Evolutionary conservation across 768 basidiomycete genomes (phyloP).

Genomic region (Inosperma sp.): DNA sequence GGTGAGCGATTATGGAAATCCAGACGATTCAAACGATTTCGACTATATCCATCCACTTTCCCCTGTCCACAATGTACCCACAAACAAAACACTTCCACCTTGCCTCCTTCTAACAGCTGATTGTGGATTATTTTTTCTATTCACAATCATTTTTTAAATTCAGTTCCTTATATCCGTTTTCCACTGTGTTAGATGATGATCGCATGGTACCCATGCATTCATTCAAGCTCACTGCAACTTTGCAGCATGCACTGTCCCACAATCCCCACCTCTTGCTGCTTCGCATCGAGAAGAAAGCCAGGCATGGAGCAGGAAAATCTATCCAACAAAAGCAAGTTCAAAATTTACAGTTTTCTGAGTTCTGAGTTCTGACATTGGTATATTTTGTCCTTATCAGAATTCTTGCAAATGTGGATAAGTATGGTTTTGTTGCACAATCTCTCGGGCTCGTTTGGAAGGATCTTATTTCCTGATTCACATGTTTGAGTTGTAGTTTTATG

Average conservation of each 20-base stretch:
- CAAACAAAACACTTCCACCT: slow-evolving; percentile 57
- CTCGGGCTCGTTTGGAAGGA: slow-evolving; percentile 51
- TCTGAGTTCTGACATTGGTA: background rate
- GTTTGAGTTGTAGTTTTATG: no score
- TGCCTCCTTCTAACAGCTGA: slow-evolving; percentile 77
- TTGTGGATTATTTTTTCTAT: slow-evolving; percentile 51
- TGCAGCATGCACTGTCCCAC: slow-evolving; percentile 59
- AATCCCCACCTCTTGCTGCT: slow-evolving; percentile 73
- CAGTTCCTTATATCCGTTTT: no score
- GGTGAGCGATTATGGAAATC: slow-evolving; percentile 76
- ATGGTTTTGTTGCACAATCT: slow-evolving; percentile 68
- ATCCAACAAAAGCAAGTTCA: slow-evolving; percentile 55
- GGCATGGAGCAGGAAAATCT: slow-evolving; percentile 77
- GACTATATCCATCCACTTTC: slow-evolving; percentile 81
- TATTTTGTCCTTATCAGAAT: slow-evolving; percentile 37
- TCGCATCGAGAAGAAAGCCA: slow-evolving; percentile 74
- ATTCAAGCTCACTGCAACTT: slow-evolving; percentile 73
- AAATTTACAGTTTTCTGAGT: background rate
- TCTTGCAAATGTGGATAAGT: slow-evolving; percentile 76
- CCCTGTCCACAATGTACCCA: slow-evolving; percentile 74
- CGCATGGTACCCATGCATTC: slow-evolving; percentile 83
- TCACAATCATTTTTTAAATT: no score
- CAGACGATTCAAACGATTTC: slow-evolving; percentile 70
- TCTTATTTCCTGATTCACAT: no score
- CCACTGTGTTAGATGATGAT: slow-evolving; percentile 74